Evolutionary conservation across 495 filamentous ascomycete genomes (phyloP), one percentile per base, ranked within the genome.

Genomic region (Lasiosphaeriaceae sp.): DNA sequence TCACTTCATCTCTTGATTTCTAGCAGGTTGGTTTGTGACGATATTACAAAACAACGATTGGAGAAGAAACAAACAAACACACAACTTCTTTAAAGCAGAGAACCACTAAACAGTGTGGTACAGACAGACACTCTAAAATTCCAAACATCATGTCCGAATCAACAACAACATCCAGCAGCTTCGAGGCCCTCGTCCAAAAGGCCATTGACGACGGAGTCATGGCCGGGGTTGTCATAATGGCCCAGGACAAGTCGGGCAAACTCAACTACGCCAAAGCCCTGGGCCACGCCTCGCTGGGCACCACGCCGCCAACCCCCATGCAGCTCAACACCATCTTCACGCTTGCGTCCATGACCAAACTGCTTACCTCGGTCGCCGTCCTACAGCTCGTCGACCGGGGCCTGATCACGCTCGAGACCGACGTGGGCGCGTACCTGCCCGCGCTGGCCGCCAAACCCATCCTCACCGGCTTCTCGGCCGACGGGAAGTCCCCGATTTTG

Each of bases 351-450:
- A 62, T 66, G 59, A 70, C 70, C 14, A 76, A 75, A 24, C 61
- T 77, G 47, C 54, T 66, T 20, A 74, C 73, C 19, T 52, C 67
- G 9, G 52, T 72, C 55, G 56, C 60, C 16, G 51, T 62, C 2
- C 52, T 74, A 23, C 74, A 74, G 37, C 64, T 75, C 34, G 63
- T 77, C 41, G 70, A 75, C 2, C 56, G 58, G n/a, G 66, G 62
- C 41, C 57, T 66, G 16, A 11, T 76, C 37, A 53, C 57, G 19
- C 69, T 74, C 23, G 72, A 73, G 22, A 63, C 59, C 49, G 68
- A 75, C 58, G 20, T 74, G 2, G 54, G 61, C 6, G 37, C 54
- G 0, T 35, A 62, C 50, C 44, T 74, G 16, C 74, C 74, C 4
- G 67, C 64, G 20, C 64, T 77, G 24, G 69, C 67, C 23, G 43